These are phyloP conservation scores for Santalum album DNA, from an alignment of 164 flowering plant genomes.

Conservation along the genomic window DNA sequence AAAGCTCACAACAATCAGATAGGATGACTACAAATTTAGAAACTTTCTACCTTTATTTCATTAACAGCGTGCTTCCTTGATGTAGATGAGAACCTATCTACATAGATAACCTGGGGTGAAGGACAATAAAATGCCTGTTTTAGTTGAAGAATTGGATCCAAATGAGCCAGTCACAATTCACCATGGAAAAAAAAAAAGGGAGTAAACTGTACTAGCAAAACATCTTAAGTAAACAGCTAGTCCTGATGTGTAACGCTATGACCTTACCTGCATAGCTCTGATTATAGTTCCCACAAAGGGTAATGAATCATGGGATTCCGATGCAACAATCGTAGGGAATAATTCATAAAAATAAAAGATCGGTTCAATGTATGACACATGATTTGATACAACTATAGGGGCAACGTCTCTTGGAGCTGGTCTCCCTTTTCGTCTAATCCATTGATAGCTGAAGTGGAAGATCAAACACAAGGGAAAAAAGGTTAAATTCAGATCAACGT, in stretches of 20 bases:
- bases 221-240: no score
- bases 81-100: conserved; percentile 68
- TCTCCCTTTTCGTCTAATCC: conserved; percentile 79
- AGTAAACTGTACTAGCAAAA: no score
- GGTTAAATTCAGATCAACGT: no score
- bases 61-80: conserved; percentile 80
- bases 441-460: conserved; percentile 63
- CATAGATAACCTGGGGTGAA: conserved; percentile 77
- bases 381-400: conserved; percentile 95
- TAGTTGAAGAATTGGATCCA: no score
- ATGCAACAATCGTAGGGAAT: conserved; percentile 84
- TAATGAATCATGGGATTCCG: conserved; percentile 88
- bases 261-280: conserved; percentile 96
- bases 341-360: conserved; percentile 91
- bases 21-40: no score
- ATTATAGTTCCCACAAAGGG: conserved; percentile 96
- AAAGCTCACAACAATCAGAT: no score
- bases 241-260: no score
- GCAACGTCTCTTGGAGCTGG: conserved; percentile 80
- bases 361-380: conserved; percentile 87
- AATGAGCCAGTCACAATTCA: no score
- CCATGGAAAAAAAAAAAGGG: no score
- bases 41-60: conserved; percentile 89
- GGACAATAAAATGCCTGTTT: conserved; percentile 1
- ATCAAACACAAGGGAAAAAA: neutral